Evolutionary conservation across 768 basidiomycete genomes (phyloP), one percentile per base, ranked within the genome.

Genomic region (Termitomyces bulborhizus): DNA sequence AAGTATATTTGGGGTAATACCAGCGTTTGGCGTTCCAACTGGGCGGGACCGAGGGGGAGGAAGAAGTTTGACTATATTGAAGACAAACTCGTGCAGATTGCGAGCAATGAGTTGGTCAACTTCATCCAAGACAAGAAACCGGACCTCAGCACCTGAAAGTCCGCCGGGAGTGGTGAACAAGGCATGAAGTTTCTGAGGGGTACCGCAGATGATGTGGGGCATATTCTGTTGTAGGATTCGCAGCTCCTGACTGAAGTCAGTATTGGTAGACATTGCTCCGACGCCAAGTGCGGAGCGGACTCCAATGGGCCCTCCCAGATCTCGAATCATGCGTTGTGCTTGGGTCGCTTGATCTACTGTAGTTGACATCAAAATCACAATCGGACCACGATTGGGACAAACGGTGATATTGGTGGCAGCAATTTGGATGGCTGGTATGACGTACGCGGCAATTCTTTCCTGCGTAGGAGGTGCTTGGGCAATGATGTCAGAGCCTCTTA

Each of bases 331-430:
- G 29, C 91, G 85, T 62, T 93, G 92, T 27, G 95, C 95, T 71
- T 98, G 97, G 2, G 93, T 96, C 6, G 97, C 95, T 70, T 98
- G 97, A 72, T 99, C 97, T 24, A 98, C 95, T 0, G 96, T 99
- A 0, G 97, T 98, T 18, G 96, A 98, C 42, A 98, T 81, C 81
- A 99, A 91, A 62, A 98, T 83, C 15, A 90, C 93, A 36, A 92
- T 70, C 37, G 93, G 92, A 3, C 95, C 95, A 31, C 85, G 84
- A 57, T 81, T 81, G 15, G 76, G 77, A 11, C 79, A 81, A 29
- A 72, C 71, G 16, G 73, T 61, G 26, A 86, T 78, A 57, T 86
- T 80, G 36, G 84, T 80, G 54, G 94, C 75, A 34, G 89, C 87
- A 51, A 88, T 81, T 64, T 93, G 90, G 44, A 93, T 88, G 29